Evolutionary conservation across 2,329 filamentous ascomycete genomes (phyloP).

Genomic region (Cladosporium sp.): DNA sequence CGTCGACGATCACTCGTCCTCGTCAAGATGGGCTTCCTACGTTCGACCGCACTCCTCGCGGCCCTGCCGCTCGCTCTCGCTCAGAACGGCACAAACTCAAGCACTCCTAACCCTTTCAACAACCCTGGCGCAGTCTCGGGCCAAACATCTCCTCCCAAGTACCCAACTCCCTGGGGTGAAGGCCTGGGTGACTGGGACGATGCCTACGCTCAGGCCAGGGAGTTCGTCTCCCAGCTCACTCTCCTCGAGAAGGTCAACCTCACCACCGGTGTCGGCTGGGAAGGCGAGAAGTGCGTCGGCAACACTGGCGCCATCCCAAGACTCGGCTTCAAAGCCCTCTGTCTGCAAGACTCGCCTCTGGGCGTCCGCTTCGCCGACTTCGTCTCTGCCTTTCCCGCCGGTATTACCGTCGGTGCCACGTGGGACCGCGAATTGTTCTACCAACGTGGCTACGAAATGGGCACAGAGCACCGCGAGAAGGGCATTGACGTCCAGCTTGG

Average conservation of each 20-base stretch:
- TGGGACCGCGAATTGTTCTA: conserved; percentile 70
- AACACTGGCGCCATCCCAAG: conserved; percentile 64
- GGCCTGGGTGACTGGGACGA: conserved; percentile 67
- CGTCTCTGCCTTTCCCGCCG: conserved; percentile 73
- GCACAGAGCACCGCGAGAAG: conserved; percentile 66
- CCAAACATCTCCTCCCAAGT: conserved; percentile 57
- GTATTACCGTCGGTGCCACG: conserved; percentile 73
- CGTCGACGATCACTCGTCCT: conserved; percentile 4
- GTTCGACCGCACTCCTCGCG: conserved; percentile 22
- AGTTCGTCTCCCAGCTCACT: conserved; percentile 77
- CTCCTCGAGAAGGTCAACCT: conserved; percentile 88
- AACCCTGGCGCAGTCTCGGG: conserved; percentile 25
- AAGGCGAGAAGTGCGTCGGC: conserved; percentile 68
- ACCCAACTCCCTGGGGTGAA: conserved; percentile 83
- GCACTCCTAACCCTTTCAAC: conserved; percentile 18
- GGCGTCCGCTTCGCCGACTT: conserved; percentile 75
- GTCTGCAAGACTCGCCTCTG: conserved; percentile 78
- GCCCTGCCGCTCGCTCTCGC: conserved; percentile 25
- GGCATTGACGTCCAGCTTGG: conserved; percentile 70
- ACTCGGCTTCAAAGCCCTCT: conserved; percentile 66
- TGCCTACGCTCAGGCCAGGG: conserved; percentile 68
- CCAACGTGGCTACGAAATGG: conserved; percentile 66
- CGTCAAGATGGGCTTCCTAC: conserved; percentile 20
- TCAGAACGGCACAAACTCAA: conserved; percentile 24
- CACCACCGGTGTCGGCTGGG: conserved; percentile 80